These are phyloP conservation scores for Diaporthe caulivora DNA, from an alignment of 2,329 filamentous ascomycete genomes.

Conservation along the genomic window DNA sequence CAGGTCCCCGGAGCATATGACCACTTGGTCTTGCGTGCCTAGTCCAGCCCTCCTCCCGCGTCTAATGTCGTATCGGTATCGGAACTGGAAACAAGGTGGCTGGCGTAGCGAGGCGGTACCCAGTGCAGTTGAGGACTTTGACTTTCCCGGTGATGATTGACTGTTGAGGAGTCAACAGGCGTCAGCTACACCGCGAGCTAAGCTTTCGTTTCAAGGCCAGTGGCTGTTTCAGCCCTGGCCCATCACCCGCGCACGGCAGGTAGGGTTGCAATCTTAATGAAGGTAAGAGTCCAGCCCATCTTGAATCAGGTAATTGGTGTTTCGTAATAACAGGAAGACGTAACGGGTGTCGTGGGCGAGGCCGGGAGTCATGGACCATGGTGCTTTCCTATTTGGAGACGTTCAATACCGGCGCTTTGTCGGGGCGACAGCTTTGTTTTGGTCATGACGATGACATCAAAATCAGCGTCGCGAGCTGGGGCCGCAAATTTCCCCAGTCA, in stretches of 20 bases:
- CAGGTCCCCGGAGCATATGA: background rate
- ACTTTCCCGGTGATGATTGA: slow-evolving; percentile 7
- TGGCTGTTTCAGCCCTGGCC: slow-evolving; percentile 35
- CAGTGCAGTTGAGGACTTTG: slow-evolving; percentile 2
- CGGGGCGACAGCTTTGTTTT: slow-evolving; percentile 28
- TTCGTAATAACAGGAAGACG: slow-evolving; percentile 18
- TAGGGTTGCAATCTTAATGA: slow-evolving; percentile 26
- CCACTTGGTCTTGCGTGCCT: slow-evolving; percentile 7
- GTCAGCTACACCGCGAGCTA: slow-evolving; percentile 15
- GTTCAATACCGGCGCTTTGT: slow-evolving; percentile 23
- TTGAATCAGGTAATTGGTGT: slow-evolving; percentile 19
- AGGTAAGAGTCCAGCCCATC: slow-evolving; percentile 11
- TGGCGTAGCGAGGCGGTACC: slow-evolving; percentile 11
- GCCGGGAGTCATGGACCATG: slow-evolving; percentile 14
- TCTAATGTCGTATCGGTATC: slow-evolving; percentile 10
- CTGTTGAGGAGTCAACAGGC: slow-evolving; percentile 9
- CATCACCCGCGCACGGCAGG: slow-evolving; percentile 35
- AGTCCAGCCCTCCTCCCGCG: background rate
- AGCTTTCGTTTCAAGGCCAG: slow-evolving; percentile 28
- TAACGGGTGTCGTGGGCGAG: slow-evolving; percentile 9
- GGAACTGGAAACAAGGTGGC: slow-evolving; percentile 13
- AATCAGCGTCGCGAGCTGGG: slow-evolving; percentile 24
- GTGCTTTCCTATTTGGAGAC: slow-evolving; percentile 4
- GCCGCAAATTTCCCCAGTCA: slow-evolving; percentile 35
- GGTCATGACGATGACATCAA: slow-evolving; percentile 37